Conservation (phyloP, 805 yeast genomes). For the Candida lessepsii region DNA sequence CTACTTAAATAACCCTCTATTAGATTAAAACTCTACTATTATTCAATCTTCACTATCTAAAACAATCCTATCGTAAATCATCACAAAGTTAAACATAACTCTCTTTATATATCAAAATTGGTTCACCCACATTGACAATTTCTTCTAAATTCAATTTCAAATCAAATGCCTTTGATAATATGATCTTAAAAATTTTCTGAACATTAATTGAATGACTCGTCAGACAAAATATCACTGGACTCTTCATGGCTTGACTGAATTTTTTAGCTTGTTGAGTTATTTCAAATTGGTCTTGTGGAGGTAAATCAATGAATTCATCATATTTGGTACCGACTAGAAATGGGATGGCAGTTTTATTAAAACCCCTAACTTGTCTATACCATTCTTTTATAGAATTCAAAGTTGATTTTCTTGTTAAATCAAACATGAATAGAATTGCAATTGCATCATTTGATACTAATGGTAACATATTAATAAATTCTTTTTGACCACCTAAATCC, state of each 20-base stretch:
- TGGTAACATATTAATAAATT: conserved; percentile 93
- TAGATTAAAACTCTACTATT: no score
- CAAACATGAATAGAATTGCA: conserved; percentile 85
- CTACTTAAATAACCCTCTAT: no score
- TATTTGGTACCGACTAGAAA: conserved; percentile 91
- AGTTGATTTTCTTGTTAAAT: conserved; percentile 81
- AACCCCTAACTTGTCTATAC: conserved; percentile 89
- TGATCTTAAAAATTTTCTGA: conserved; percentile 89
- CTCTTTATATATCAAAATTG: conserved; percentile 66
- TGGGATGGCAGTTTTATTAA: conserved; percentile 88
- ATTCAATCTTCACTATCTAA: no score
- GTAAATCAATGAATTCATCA: conserved; percentile 78
- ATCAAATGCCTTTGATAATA: conserved; percentile 88
- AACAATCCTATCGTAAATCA: background rate
- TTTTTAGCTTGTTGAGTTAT: conserved; percentile 78
- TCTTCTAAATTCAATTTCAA: conserved; percentile 80
- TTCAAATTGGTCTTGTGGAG: conserved; percentile 78
- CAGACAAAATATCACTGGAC: conserved; percentile 82
- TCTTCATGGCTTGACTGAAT: conserved; percentile 87
- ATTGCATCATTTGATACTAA: conserved; percentile 90
- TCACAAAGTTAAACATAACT: background rate
- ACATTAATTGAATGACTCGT: conserved; percentile 90
- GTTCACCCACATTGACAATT: conserved; percentile 85
- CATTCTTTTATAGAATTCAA: conserved; percentile 88
- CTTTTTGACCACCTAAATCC: conserved; percentile 96